A percentile compares a stretch with the other conserved stretches of the same genome.
These are phyloP conservation scores for Friedmanniomyces simplex DNA, from an alignment of 495 filamentous ascomycete species.

Conservation along the genomic window DNA sequence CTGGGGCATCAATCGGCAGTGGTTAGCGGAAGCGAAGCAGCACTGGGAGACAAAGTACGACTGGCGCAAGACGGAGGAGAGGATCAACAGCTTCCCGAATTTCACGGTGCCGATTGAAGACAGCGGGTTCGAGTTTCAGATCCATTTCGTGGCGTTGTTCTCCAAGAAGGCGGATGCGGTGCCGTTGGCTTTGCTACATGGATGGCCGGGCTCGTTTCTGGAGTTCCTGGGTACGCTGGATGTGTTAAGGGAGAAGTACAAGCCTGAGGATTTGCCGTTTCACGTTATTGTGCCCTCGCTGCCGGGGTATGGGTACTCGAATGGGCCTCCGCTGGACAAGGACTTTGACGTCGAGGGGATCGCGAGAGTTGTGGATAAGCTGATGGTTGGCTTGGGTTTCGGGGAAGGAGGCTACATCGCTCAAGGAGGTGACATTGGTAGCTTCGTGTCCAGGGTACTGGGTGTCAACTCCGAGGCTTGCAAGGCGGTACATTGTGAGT, in stretches of 20 bases:
- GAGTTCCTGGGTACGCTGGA: slow-evolving; percentile 43
- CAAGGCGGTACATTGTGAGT: slow-evolving; percentile 35
- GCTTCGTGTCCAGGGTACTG: slow-evolving; percentile 38
- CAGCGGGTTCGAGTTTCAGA: slow-evolving; percentile 30
- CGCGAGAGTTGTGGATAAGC: slow-evolving; percentile 41
- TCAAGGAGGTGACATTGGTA: slow-evolving; percentile 60
- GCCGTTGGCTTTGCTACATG: slow-evolving; percentile 50
- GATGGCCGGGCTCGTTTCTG: slow-evolving; percentile 52
- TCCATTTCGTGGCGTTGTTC: slow-evolving; percentile 57
- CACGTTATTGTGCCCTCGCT: slow-evolving; percentile 57
- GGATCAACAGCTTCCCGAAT: slow-evolving; percentile 55
- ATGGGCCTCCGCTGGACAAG: slow-evolving; percentile 38
- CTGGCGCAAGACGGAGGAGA: slow-evolving; percentile 28
- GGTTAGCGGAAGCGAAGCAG: slow-evolving; percentile 45
- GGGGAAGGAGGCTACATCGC: slow-evolving; percentile 49
- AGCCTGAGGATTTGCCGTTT: slow-evolving; percentile 47
- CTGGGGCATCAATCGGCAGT: slow-evolving; percentile 47
- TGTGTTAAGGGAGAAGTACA: slow-evolving; percentile 42
- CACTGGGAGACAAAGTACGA: slow-evolving; percentile 41
- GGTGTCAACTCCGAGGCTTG: slow-evolving; percentile 32
- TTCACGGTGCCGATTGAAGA: slow-evolving; percentile 43
- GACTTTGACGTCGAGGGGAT: slow-evolving; percentile 38
- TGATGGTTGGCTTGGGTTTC: slow-evolving; percentile 54
- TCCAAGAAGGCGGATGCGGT: slow-evolving; percentile 48
- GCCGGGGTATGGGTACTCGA: slow-evolving; percentile 53